Base-by-base conservation (phyloP, 495 filamentous ascomycete genomes). In the Pyrenula aspistea region DNA sequence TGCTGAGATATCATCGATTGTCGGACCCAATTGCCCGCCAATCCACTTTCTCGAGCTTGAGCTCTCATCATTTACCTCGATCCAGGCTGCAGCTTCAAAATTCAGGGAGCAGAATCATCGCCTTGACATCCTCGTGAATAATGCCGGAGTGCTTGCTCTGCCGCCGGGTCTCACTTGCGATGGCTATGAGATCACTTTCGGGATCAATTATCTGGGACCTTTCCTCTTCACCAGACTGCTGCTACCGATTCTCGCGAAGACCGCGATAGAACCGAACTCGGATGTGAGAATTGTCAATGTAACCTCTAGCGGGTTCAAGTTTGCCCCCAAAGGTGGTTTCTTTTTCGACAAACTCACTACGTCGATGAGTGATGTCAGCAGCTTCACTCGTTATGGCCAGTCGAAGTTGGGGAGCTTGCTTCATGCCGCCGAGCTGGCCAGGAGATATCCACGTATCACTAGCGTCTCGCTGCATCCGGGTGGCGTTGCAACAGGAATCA, bases 111-210 rank as follows among this genome's bases (percentile, higher is more conserved):
- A 69, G 3, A 71, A 61, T 2, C 64, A 69, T 48, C 66, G 73
- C 22, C 60, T 80, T 12, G 79, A 81, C 57, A 75, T 81, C 21
- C 49, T 81, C 2, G 64, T 80, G 36, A 76, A 75, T 59, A 77
- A 77, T 36, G 68, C 70, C 2, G 77, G 68, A 1, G 25, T 57
- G 1, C 22, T 63, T 8, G 62, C 70, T 0, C 57, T 74, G 4
- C 71, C 77, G 0, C 70, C 63, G 10, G 62, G 63, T 0, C 59
- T 68, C 1, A 83, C 83, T 0, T 62, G 71, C 2, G 81, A 88
- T 20, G 83, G 85, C n/a, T 84, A 81, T 62, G 85, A 89, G 62
- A 73, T 82, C 31, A 81, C 86, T 55, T 81, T 88, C 57, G 83
- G 81, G 12, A 83, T 80, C 2, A 91, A 89, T 62, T 79, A 90